These are phyloP conservation scores for Hypomyces rosellus DNA, from an alignment of 2,329 filamentous ascomycete species.

Conservation along the genomic window DNA sequence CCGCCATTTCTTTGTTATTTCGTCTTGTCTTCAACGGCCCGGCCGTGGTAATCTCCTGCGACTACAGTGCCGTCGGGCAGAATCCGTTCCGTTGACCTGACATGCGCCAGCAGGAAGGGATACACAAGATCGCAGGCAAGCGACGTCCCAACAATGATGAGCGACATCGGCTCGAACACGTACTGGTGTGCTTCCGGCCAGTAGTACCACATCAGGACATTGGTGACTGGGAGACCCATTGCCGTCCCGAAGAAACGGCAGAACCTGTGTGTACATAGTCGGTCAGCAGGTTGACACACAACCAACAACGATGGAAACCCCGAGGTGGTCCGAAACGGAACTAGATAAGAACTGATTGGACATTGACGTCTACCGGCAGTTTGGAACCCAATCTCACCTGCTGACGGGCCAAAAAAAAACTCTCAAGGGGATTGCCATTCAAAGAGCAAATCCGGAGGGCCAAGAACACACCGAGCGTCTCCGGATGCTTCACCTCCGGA, in stretches of 20 bases:
- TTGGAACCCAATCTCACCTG: too few species aligned
- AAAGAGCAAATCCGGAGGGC: too few species aligned
- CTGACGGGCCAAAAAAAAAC: too few species aligned
- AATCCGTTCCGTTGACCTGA: constrained; percentile 32
- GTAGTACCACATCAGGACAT: constrained; percentile 39
- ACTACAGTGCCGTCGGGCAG: constrained; percentile 33
- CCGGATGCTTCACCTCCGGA: too few species aligned
- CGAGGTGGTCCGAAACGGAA: too few species aligned
- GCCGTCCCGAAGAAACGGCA: constrained; percentile 37
- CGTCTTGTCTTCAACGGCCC: constrained; percentile 13
- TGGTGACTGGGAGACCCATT: constrained; percentile 33
- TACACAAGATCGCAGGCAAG: constrained; percentile 39
- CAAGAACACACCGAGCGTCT: too few species aligned
- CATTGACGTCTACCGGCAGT: too few species aligned
- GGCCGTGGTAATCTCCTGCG: constrained; percentile 13
- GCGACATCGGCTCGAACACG: constrained; percentile 34
- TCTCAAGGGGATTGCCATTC: too few species aligned
- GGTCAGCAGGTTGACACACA: neutral
- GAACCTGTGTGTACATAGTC: constrained; percentile 30
- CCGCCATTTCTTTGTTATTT: constrained; percentile 9
- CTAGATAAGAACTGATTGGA: too few species aligned
- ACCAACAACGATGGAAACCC: too few species aligned
- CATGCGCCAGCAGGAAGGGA: constrained; percentile 34
- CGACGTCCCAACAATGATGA: constrained; percentile 36
- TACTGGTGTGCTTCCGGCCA: constrained; percentile 47